phyloP scores from a whole-genome alignment of 2,329 filamentous ascomycete species.

The Pseudogymnoascus destructans region DNA sequence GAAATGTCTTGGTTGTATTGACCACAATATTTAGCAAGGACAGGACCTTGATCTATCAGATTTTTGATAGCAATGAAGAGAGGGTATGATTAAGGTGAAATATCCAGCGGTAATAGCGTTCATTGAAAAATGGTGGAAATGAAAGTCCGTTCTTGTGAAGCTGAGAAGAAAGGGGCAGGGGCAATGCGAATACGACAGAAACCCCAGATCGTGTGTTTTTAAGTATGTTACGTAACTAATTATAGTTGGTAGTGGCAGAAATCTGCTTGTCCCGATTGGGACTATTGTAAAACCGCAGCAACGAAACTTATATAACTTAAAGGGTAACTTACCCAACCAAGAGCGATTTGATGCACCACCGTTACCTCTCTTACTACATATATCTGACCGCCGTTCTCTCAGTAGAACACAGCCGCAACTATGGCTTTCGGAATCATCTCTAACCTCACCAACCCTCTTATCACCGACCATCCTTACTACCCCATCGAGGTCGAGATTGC shows the following conservation, averaged over 20 bases:
- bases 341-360: neutral
- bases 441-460: constrained; percentile 14
- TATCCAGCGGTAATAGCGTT: neutral
- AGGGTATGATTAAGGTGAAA: neutral
- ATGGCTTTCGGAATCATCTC: constrained; percentile 14
- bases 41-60: neutral
- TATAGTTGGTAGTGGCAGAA: neutral
- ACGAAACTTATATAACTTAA: constrained; percentile 5
- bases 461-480: constrained; percentile 52
- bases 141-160: neutral
- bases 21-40: neutral
- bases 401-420: constrained; percentile 1
- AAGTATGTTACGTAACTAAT: neutral
- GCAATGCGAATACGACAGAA: constrained; percentile 3
- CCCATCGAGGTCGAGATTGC: constrained; percentile 49
- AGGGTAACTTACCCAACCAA: neutral
- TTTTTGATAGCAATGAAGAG: neutral
- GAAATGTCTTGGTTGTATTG: neutral
- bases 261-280: constrained; percentile 1
- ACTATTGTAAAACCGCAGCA: constrained; percentile 7
- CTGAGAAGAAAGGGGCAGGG: neutral
- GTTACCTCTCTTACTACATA: neutral
- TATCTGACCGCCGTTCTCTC: neutral
- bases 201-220: neutral
- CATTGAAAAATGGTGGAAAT: neutral